phyloP scores from a whole-genome alignment of 495 filamentous ascomycete species.

The Chaetomium tenue region DNA sequence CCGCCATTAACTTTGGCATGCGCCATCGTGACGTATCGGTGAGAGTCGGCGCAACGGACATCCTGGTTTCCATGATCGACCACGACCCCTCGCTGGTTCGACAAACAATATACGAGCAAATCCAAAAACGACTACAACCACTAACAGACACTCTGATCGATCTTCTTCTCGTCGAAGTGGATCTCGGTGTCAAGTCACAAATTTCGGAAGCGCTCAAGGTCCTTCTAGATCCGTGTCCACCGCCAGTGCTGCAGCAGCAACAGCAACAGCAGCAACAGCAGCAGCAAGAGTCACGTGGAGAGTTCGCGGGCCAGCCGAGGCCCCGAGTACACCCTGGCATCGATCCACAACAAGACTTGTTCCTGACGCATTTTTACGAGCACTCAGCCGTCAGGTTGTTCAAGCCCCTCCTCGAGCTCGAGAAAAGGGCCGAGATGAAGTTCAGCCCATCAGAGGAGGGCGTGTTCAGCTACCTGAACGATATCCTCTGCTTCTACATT shows the following conservation, averaged over 20 bases:
- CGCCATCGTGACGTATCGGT: conserved; percentile 79
- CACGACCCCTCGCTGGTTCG: conserved; percentile 94
- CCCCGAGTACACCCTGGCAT: conserved; percentile 46
- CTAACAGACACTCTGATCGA: conserved; percentile 94
- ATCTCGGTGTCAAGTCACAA: conserved; percentile 93
- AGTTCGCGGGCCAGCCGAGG: conserved; percentile 57
- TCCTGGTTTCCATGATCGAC: conserved; percentile 90
- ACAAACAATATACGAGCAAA: conserved; percentile 84
- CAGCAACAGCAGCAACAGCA: conserved; percentile 16
- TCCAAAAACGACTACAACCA: conserved; percentile 79
- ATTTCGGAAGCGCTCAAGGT: conserved; percentile 95
- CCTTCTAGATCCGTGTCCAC: conserved; percentile 77
- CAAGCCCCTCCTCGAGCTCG: conserved; percentile 77
- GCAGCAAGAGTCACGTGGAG: conserved; percentile 60
- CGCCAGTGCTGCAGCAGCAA: conserved; percentile 31
- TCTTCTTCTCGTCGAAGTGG: conserved; percentile 82
- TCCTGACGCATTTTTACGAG: conserved; percentile 87
- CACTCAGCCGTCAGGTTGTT: conserved; percentile 84
- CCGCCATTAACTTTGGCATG: conserved; percentile 88
- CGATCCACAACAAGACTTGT: conserved; percentile 78
- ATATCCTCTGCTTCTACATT: conserved; percentile 93
- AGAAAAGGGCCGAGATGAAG: conserved; percentile 57
- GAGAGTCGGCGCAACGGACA: conserved; percentile 89
- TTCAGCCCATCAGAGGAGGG: conserved; percentile 75
- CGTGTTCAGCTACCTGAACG: conserved; percentile 84